Evolutionary conservation across 306 rosid genomes (phyloP).

Genomic region (Urtica urens): DNA sequence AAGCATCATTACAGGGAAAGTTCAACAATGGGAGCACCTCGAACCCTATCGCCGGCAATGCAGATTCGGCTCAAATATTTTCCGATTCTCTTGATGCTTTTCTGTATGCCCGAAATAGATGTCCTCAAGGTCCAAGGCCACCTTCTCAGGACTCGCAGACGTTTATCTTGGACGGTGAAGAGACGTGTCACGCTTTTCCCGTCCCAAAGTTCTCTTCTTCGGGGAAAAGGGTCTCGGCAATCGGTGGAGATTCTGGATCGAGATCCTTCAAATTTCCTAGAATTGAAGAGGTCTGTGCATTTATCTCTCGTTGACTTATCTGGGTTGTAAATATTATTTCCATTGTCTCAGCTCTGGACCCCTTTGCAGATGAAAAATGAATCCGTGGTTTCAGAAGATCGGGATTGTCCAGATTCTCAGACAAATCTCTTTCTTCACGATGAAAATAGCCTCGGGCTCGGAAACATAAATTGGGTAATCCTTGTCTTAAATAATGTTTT

Average conservation of each 20-base stretch:
- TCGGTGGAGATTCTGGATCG: constrained; percentile 27
- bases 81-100: constrained; percentile 60
- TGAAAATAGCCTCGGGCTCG: constrained; percentile 77
- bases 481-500: constrained; percentile 7
- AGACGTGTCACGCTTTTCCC: constrained; percentile 76
- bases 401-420: constrained; percentile 28
- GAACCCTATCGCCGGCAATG: constrained; percentile 22
- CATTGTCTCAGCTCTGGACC: neutral
- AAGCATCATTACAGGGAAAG: constrained; percentile 46
- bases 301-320: too few species aligned
- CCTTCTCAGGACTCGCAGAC: constrained; percentile 32
- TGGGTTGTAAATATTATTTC: too few species aligned
- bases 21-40: constrained; percentile 16
- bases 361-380: constrained; percentile 32
- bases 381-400: constrained; percentile 29
- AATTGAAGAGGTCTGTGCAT: constrained; percentile 8
- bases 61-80: constrained; percentile 28
- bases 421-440: constrained; percentile 32
- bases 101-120: constrained; percentile 23
- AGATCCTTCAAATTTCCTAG: constrained; percentile 31
- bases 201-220: constrained; percentile 33
- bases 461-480: constrained; percentile 77
- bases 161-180: constrained; percentile 83
- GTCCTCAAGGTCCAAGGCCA: constrained; percentile 29
- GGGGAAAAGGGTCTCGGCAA: constrained; percentile 28